Conservation (phyloP, 225 moss, liverwort and hornwort genomes). For the Neckera pumila region DNA sequence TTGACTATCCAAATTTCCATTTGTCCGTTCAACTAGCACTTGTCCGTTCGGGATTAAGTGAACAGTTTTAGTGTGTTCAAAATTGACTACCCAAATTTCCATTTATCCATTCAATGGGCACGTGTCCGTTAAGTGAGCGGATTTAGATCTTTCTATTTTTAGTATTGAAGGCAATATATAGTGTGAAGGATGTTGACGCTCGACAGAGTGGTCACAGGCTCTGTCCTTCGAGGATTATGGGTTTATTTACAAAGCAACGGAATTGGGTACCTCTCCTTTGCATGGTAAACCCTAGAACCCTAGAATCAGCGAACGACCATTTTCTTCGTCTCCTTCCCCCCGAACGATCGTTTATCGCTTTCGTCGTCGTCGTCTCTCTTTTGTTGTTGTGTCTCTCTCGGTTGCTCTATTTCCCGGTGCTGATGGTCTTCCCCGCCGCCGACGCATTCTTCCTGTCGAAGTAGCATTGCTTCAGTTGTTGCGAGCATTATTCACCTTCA, state of each 20-base stretch:
- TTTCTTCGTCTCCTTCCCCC: not conserved
- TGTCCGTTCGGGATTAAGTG: not conserved
- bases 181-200: not conserved
- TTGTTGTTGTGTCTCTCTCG: not conserved
- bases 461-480: not conserved
- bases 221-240: not conserved
- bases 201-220: not conserved
- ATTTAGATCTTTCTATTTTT: not conserved
- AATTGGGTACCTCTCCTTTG: not conserved
- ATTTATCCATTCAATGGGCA: not conserved
- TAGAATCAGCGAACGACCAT: not conserved
- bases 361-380: not conserved
- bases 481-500: not conserved
- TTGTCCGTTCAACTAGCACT: not conserved
- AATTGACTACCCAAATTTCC: too few species aligned
- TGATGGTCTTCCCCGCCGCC: not conserved
- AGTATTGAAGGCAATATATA: not conserved
- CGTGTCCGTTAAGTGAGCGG: accelerated
- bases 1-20: not conserved
- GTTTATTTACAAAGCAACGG: not conserved
- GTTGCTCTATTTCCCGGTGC: not conserved
- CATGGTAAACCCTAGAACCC: slow-evolving; percentile 1
- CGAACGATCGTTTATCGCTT: not conserved
- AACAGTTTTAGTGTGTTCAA: accelerated
- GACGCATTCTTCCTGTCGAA: not conserved